Evolutionary conservation across 352 stramenopile genomes (phyloP), one percentile per base, ranked within the genome.

Genomic region (Phytophthora crassamura): DNA sequence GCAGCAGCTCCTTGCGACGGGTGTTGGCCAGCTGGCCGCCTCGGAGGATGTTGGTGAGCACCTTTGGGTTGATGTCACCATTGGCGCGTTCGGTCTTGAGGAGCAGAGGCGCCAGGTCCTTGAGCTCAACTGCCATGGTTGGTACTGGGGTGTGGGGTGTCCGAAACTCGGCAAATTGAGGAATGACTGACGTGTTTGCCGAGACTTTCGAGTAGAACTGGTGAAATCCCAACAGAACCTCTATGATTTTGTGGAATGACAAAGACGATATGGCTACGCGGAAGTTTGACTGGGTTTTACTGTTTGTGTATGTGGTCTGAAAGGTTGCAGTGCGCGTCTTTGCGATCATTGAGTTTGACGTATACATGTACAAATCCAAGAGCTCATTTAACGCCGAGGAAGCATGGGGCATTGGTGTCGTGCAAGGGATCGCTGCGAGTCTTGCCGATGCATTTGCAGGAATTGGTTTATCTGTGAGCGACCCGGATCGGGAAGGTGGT

Each of bases 21-120:
- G 61, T 66, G 40, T 90, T 88, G 18, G 53, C 34, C 11, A 58
- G 59, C 25, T 68, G 49, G 25, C 67, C 63, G 9, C 51, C 64
- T 14, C 72, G 71, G 9, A 90, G 42, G 3, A 88, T 12, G 39
- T 69, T 48, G 8, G 77, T 74, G 47, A 88, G 60, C 20, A 78
- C 50, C 2, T 43, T 9, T 1, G 69, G 56, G 65, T 87, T 45
- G 5, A 88, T 54, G 63, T 90, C 62, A 4, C 82, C 80, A 40
- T 74, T 72, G 15, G 72, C 59, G 28, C 80, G 80, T 51, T 89
- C 80, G 53, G 74, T 81, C 63, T 87, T 85, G 49, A 89, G 72
- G 54, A 86, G 63, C 49, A 86, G 64, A 41, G 75, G 80, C 15
- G 75, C 77, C 42, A 89, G 57, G 53, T 89, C 78, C 68, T 86